Conservation (phyloP, 106 monocot genomes). For the Chionographis japonica region DNA sequence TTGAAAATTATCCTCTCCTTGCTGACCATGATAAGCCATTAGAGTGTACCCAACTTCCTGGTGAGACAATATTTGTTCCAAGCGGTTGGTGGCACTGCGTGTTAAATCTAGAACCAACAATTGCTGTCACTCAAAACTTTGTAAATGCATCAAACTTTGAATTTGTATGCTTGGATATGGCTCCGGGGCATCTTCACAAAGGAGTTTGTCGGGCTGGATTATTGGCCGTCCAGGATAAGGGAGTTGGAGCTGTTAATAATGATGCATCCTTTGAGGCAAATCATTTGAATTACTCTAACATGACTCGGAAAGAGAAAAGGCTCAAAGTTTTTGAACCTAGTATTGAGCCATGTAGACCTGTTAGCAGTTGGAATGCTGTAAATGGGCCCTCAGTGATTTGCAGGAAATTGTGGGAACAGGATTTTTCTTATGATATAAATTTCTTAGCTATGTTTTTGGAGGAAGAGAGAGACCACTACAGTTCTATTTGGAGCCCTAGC, state of each 20-base stretch:
- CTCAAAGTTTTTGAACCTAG: slow-evolving; percentile 21
- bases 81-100: slow-evolving; percentile 99
- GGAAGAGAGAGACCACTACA: slow-evolving; percentile 77
- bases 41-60: slow-evolving; percentile 89
- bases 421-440: slow-evolving; percentile 78
- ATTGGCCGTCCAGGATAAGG: slow-evolving; percentile 52
- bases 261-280: slow-evolving; percentile 4
- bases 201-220: slow-evolving; percentile 93
- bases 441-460: slow-evolving; percentile 77
- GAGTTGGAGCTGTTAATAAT: slow-evolving; percentile 12
- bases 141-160: slow-evolving; percentile 78
- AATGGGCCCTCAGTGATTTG: slow-evolving; percentile 10
- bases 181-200: slow-evolving; percentile 91
- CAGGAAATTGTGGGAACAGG: slow-evolving; percentile 19
- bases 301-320: slow-evolving; percentile 57
- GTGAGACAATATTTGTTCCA: slow-evolving; percentile 97
- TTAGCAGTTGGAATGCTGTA: slow-evolving; percentile 9
- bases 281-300: slow-evolving; percentile 37
- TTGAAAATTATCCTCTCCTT: slow-evolving; percentile 93
- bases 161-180: slow-evolving; percentile 87
- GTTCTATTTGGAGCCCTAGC: slow-evolving; percentile 70
- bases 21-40: slow-evolving; percentile 84
- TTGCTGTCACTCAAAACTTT: slow-evolving; percentile 98
- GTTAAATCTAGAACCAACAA: slow-evolving; percentile 84
- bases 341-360: slow-evolving; percentile 9